phyloP scores from a whole-genome alignment of 1,284 basidiomycete species.

The Chalciporus sp. region DNA sequence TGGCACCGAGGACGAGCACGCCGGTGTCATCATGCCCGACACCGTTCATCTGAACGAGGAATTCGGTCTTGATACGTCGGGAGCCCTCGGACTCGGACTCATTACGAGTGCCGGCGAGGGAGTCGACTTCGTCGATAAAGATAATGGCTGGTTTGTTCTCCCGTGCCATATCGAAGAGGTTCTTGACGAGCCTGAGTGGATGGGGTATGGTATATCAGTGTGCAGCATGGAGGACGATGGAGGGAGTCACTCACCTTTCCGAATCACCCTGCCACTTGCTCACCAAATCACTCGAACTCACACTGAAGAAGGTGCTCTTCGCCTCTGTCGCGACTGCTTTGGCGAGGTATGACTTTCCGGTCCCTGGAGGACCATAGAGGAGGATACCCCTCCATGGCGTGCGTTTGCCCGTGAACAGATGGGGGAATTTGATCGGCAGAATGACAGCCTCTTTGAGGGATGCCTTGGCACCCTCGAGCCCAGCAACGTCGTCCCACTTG shows the following conservation, averaged over 20 bases:
- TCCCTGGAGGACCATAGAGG: slow-evolving; percentile 94
- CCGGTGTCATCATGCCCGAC: slow-evolving; percentile 98
- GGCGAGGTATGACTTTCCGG: slow-evolving; percentile 94
- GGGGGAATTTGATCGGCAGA: slow-evolving; percentile 97
- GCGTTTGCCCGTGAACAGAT: slow-evolving; percentile 96
- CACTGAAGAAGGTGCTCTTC: slow-evolving; percentile 98
- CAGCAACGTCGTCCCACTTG: slow-evolving; percentile 98
- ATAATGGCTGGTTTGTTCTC: slow-evolving; percentile 98
- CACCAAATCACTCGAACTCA: slow-evolving; percentile 93
- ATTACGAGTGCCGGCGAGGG: slow-evolving; percentile 90
- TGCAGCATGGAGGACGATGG: neutral
- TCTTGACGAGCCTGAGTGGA: slow-evolving; percentile 81
- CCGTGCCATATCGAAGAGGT: slow-evolving; percentile 95
- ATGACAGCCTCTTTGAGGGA: slow-evolving; percentile 98
- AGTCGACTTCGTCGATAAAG: slow-evolving; percentile 99
- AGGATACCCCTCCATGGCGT: slow-evolving; percentile 97
- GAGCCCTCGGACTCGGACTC: slow-evolving; percentile 97
- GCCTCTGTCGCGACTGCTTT: slow-evolving; percentile 99
- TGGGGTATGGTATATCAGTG: no score
- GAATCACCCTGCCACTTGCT: slow-evolving; percentile 99
- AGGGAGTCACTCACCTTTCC: slow-evolving; percentile 67
- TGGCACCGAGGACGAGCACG: slow-evolving; percentile 97
- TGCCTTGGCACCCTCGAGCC: slow-evolving; percentile 93
- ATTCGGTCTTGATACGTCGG: slow-evolving; percentile 97
- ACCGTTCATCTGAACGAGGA: slow-evolving; percentile 97